These are phyloP conservation scores for Acacia confusa DNA, from an alignment of 306 rosid species.

Conservation along the genomic window DNA sequence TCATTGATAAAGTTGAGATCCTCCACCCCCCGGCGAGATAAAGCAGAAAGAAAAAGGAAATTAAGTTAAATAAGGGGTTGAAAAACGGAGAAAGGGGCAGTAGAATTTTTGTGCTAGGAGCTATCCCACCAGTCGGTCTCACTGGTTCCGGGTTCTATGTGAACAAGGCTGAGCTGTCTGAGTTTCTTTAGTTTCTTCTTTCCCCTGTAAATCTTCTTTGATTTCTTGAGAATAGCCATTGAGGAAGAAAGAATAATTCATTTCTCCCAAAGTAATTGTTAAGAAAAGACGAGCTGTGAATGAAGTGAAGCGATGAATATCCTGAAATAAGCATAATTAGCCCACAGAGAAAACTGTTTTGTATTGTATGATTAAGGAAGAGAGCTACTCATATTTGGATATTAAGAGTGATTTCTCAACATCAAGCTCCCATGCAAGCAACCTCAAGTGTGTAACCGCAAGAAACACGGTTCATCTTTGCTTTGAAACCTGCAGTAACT, in stretches of 20 bases:
- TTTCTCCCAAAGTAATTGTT: background rate
- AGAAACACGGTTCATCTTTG: background rate
- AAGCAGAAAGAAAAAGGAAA: background rate
- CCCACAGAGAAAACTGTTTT: background rate
- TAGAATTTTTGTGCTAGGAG: slow-evolving; percentile 79
- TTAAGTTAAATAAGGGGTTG: background rate
- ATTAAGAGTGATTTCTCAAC: background rate
- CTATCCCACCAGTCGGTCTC: slow-evolving; percentile 92
- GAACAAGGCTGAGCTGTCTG: slow-evolving; percentile 48
- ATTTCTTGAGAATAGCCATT: slow-evolving; percentile 74
- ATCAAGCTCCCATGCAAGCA: background rate
- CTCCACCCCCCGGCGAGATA: background rate
- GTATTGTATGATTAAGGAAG: background rate
- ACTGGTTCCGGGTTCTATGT: slow-evolving; percentile 54
- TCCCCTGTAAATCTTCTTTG: slow-evolving; percentile 59
- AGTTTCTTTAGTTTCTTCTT: slow-evolving; percentile 60
- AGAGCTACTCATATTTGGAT: background rate
- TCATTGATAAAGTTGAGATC: no score
- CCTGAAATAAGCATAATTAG: background rate
- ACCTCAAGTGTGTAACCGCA: background rate
- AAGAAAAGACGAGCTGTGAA: background rate
- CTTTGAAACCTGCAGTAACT: slow-evolving; percentile 9
- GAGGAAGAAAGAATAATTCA: slow-evolving; percentile 3
- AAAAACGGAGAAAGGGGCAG: slow-evolving; percentile 38
- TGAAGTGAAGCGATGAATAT: background rate